A percentile compares a stretch with the other conserved stretches of the same genome.
These are phyloP conservation scores for Fragilariopsis cylindrus DNA, from an alignment of 108 stramenopile genomes.

Conservation along the genomic window DNA sequence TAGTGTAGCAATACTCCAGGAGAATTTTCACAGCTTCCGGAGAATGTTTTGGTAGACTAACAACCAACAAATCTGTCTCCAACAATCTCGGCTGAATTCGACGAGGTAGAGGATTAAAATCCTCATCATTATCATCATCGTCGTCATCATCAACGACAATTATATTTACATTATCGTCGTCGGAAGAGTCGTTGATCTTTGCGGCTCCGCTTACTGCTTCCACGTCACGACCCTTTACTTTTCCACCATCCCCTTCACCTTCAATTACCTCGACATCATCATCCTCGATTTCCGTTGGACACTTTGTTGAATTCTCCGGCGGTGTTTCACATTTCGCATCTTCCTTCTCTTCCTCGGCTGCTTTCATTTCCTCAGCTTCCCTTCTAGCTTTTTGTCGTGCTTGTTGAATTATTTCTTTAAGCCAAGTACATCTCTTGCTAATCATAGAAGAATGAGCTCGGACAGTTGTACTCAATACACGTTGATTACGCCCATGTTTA, in stretches of 20 bases:
- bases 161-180: neutral
- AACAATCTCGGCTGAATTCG: neutral
- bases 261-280: conserved; percentile 46
- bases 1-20: conserved; percentile 88
- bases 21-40: conserved; percentile 85
- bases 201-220: conserved; percentile 28
- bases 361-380: conserved; percentile 3
- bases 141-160: conserved; percentile 6
- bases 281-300: conserved; percentile 44
- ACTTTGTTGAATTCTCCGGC: conserved; percentile 3
- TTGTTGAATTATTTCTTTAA: conserved; percentile 51
- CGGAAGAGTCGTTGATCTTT: conserved; percentile 16
- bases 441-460: conserved; percentile 62
- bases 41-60: conserved; percentile 55
- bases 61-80: conserved; percentile 29
- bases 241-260: conserved; percentile 39
- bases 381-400: conserved; percentile 49
- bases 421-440: conserved; percentile 71
- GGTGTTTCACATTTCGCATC: conserved; percentile 2
- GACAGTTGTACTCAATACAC: conserved; percentile 56
- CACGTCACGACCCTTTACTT: conserved; percentile 66
- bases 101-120: conserved; percentile 11
- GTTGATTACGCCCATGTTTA: conserved; percentile 68
- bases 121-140: conserved; percentile 16
- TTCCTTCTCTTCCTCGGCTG: neutral